Evolutionary conservation across 257 asterid species (phyloP).

Genomic region (Catharanthus roseus): DNA sequence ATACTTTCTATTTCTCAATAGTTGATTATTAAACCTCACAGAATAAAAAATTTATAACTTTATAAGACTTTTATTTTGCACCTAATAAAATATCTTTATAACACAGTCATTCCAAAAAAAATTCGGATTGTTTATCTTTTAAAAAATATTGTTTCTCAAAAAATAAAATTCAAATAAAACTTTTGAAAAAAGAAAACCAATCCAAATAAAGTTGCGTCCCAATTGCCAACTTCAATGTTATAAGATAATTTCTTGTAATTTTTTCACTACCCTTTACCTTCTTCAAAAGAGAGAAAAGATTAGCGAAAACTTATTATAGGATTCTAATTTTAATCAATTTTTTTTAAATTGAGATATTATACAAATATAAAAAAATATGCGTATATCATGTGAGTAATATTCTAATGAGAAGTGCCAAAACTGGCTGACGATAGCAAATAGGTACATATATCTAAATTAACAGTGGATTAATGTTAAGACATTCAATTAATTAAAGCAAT

Average conservation of each 20-base stretch:
- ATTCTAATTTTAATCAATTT: slow-evolving; percentile 3
- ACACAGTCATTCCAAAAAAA: no score
- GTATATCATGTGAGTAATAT: not conserved
- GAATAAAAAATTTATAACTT: no score
- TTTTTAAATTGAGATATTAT: not conserved
- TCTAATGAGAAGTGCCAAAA: not conserved
- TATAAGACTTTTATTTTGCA: no score
- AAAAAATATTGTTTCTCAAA: no score
- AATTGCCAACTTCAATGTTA: not conserved
- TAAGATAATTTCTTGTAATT: not conserved
- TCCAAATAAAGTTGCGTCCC: not conserved
- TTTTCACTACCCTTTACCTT: not conserved
- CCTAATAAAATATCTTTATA: no score
- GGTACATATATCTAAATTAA: not conserved
- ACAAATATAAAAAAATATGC: not conserved
- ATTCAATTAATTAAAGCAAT: not conserved
- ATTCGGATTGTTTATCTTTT: no score
- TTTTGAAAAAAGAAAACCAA: not conserved
- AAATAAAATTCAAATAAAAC: no score
- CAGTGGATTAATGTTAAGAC: not conserved
- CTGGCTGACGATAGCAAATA: slow-evolving; percentile 5
- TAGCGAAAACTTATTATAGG: not conserved
- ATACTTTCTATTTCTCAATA: no score
- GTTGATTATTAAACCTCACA: no score
- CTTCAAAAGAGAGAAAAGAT: no score